Conservation (phyloP, 2,329 filamentous ascomycete genomes). For the Verticillium klebahnii region DNA sequence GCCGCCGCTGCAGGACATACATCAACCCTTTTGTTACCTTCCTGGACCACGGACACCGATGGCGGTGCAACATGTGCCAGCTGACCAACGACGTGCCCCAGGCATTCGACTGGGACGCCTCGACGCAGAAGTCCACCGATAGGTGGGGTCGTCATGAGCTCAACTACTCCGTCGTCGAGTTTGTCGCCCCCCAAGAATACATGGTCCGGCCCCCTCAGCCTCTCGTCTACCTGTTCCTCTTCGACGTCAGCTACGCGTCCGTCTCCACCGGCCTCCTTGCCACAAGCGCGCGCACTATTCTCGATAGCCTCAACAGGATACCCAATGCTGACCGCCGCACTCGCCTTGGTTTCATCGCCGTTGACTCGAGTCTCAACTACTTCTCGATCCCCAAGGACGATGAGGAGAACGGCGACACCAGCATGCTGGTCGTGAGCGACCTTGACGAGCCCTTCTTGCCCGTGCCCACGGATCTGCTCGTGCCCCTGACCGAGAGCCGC, state of each 20-base stretch:
- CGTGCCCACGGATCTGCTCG: constrained; percentile 84
- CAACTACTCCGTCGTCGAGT: constrained; percentile 96
- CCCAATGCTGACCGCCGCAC: constrained; percentile 96
- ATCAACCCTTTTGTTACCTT: constrained; percentile 98
- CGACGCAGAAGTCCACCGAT: constrained; percentile 85
- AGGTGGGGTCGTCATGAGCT: constrained; percentile 88
- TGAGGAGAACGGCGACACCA: constrained; percentile 78
- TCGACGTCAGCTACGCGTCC: constrained; percentile 88
- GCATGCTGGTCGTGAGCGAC: constrained; percentile 91
- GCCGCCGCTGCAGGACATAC: constrained; percentile 91
- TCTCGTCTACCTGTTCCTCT: constrained; percentile 89
- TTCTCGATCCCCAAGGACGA: constrained; percentile 89
- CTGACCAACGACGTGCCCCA: constrained; percentile 98
- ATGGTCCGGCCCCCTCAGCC: constrained; percentile 98
- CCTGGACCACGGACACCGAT: constrained; percentile 92
- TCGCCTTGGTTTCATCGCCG: constrained; percentile 88
- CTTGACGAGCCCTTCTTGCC: constrained; percentile 95
- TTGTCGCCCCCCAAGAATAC: constrained; percentile 96
- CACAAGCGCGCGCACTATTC: constrained; percentile 86
- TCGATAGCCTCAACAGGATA: constrained; percentile 93
- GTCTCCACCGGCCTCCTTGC: constrained; percentile 88
- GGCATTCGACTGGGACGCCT: constrained; percentile 96
- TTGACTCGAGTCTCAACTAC: constrained; percentile 92
- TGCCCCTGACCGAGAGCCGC: constrained; percentile 83
- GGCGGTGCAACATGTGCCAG: constrained; percentile 99